These are phyloP conservation scores for Phellopilus nigrolimitatus DNA, from an alignment of 1,284 basidiomycete genomes.

Conservation along the genomic window DNA sequence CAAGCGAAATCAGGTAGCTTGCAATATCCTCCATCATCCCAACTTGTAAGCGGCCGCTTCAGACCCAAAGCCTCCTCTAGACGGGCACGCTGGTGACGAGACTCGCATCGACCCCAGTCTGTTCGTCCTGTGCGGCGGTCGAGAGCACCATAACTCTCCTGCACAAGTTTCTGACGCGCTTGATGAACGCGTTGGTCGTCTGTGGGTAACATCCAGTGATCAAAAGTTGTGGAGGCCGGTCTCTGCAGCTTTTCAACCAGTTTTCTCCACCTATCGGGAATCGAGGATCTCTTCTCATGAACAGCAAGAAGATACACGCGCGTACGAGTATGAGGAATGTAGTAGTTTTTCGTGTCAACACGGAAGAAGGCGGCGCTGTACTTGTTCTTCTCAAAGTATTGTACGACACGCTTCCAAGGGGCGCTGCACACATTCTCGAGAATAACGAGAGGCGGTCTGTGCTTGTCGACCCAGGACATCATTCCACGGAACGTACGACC, in stretches of 20 bases:
- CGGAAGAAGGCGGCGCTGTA: slow-evolving; percentile 74
- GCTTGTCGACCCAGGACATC: slow-evolving; percentile 88
- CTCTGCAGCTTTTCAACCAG: slow-evolving; percentile 68
- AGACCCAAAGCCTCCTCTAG: slow-evolving; percentile 80
- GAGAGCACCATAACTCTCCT: slow-evolving; percentile 53
- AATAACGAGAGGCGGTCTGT: slow-evolving; percentile 86
- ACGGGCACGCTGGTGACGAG: slow-evolving; percentile 83
- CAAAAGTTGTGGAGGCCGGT: slow-evolving; percentile 85
- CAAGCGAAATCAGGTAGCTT: slow-evolving; percentile 89
- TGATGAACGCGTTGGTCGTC: slow-evolving; percentile 91
- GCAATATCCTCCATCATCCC: slow-evolving; percentile 90
- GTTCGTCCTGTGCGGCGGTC: slow-evolving; percentile 67
- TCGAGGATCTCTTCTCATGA: slow-evolving; percentile 49
- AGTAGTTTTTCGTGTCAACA: slow-evolving; percentile 91
- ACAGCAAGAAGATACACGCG: slow-evolving; percentile 86
- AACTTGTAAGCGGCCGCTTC: slow-evolving; percentile 85
- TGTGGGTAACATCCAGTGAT: slow-evolving; percentile 85
- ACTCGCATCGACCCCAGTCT: slow-evolving; percentile 92
- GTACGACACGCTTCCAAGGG: slow-evolving; percentile 77
- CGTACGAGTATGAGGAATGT: slow-evolving; percentile 92
- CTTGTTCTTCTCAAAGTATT: slow-evolving; percentile 70
- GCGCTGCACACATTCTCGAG: slow-evolving; percentile 93
- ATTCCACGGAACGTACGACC: slow-evolving; percentile 89
- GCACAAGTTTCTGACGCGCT: slow-evolving; percentile 78
- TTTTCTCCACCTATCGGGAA: slow-evolving; percentile 71